Conservation (phyloP, 352 stramenopile species). For the Phytophthora ramorum region DNA sequence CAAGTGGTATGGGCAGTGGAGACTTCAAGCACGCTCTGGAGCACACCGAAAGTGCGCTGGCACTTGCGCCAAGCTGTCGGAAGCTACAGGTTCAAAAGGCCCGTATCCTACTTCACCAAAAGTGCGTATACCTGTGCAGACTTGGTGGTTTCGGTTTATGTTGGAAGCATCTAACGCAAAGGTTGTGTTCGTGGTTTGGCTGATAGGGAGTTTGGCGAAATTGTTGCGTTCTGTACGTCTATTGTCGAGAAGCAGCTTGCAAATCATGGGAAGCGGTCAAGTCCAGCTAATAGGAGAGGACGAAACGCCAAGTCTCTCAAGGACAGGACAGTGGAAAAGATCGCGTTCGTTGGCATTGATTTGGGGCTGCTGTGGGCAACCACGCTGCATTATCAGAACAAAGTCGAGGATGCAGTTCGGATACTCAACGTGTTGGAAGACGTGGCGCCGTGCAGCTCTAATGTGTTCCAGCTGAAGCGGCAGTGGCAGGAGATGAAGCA, state of each 20-base stretch:
- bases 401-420: constrained; percentile 62
- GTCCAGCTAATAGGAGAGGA: constrained; percentile 5
- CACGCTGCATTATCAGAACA: constrained; percentile 79
- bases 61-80: constrained; percentile 56
- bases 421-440: constrained; percentile 66
- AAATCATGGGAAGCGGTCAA: constrained; percentile 11
- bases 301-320: constrained; percentile 10
- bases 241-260: constrained; percentile 63
- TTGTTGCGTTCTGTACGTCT: constrained; percentile 56
- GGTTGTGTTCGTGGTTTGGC: background rate
- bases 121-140: constrained; percentile 44
- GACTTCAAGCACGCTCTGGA: constrained; percentile 57
- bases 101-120: constrained; percentile 67
- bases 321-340: constrained; percentile 43
- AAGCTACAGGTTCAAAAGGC: constrained; percentile 72
- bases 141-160: background rate
- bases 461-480: constrained; percentile 76
- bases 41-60: constrained; percentile 58
- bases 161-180: background rate
- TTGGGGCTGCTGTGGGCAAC: constrained; percentile 61
- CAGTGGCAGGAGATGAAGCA: constrained; percentile 73
- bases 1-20: constrained; percentile 60
- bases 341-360: constrained; percentile 67
- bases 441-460: constrained; percentile 71
- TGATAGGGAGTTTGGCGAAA: constrained; percentile 58